Evolutionary conservation across 805 yeast species (phyloP).

Genomic region (Teunomyces funiuensis): DNA sequence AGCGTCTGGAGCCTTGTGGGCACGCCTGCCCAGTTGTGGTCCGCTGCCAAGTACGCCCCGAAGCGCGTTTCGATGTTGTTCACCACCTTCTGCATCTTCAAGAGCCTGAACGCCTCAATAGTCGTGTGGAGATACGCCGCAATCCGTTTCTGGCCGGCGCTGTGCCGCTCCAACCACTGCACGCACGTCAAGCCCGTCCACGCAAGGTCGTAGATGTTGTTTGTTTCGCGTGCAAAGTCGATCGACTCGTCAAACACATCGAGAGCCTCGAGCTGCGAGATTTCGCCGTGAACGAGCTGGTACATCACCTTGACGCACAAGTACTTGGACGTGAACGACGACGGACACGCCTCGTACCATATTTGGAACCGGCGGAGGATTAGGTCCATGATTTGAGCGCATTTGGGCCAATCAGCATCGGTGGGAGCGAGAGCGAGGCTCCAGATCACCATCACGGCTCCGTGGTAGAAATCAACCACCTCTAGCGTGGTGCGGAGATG

Average conservation of each 20-base stretch:
- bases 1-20: slow-evolving; percentile 1
- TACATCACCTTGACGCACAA: slow-evolving; percentile 32
- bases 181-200: slow-evolving; percentile 44
- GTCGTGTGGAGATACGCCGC: slow-evolving; percentile 38
- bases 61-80: slow-evolving; percentile 25
- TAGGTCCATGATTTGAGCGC: slow-evolving; percentile 20
- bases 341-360: slow-evolving; percentile 38
- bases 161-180: slow-evolving; percentile 29
- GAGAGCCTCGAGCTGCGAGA: slow-evolving; percentile 35
- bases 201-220: slow-evolving; percentile 39
- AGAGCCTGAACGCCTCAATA: slow-evolving; percentile 25
- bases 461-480: slow-evolving; percentile 22
- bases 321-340: slow-evolving; percentile 38
- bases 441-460: slow-evolving; percentile 16
- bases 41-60: slow-evolving; percentile 23
- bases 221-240: slow-evolving; percentile 31
- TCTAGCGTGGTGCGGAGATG: slow-evolving; percentile 21
- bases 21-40: slow-evolving; percentile 33
- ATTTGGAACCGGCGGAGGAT: slow-evolving; percentile 25
- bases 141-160: slow-evolving; percentile 31
- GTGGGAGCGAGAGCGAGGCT: slow-evolving; percentile 1
- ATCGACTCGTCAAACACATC: slow-evolving; percentile 48
- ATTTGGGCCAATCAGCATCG: slow-evolving; percentile 16
- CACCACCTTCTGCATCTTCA: slow-evolving; percentile 12
- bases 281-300: slow-evolving; percentile 11